Base-by-base conservation (phyloP, 2,329 filamentous ascomycete genomes). In the Gnomoniopsis sp. region DNA sequence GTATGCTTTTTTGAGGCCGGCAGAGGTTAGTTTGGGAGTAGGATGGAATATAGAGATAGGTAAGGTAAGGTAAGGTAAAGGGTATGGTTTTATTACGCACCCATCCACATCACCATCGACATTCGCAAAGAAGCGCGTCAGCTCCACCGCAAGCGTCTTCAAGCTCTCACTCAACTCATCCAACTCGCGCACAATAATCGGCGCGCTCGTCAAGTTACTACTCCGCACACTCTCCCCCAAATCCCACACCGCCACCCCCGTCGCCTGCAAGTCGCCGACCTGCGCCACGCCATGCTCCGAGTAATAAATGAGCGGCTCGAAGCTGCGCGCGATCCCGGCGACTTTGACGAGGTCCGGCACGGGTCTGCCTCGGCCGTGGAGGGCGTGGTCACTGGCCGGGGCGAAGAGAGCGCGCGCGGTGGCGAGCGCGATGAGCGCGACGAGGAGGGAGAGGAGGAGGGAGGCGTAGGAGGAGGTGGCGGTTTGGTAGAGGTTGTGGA, bases 241-340 rank as follows among this genome's bases (percentile, higher is more conserved):
- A 71, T 98, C 93, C 90, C 93, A 96, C 26, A 98, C 92, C 1
- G 93, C 93, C 34, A 96, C 88, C 47, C 92, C 91, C 0, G 93
- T 96, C 56, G 95, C 91, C 72, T 96, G 92, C 51, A 98, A 78
- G 63, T 96, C 91, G 59, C 88, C 87, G 44, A 96, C 91, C 69
- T 96, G 92, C 41, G 87, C 84, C 47, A 92, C 87, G 10, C 92
- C 92, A 69, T 93, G 89, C 69, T 97, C 92, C 0, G 92, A 96
- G 70, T 96, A 96, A 76, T 95, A 95, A 62, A 98, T 96, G 48
- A 97, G 82, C 6, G 93, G 93, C 72, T 97, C 93, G 69, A 97
- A 96, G 11, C 91, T 91, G 67, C 91, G 91, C 51, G 93, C 93
- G 64, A 98, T 85, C 53, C 89, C 88, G 3, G 93, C 93, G 23